Percentiles rank a stretch among this genome's conserved stretches.
These are phyloP conservation scores for Pythium plurisporium DNA, from an alignment of 352 stramenopile genomes.

Conservation along the genomic window DNA sequence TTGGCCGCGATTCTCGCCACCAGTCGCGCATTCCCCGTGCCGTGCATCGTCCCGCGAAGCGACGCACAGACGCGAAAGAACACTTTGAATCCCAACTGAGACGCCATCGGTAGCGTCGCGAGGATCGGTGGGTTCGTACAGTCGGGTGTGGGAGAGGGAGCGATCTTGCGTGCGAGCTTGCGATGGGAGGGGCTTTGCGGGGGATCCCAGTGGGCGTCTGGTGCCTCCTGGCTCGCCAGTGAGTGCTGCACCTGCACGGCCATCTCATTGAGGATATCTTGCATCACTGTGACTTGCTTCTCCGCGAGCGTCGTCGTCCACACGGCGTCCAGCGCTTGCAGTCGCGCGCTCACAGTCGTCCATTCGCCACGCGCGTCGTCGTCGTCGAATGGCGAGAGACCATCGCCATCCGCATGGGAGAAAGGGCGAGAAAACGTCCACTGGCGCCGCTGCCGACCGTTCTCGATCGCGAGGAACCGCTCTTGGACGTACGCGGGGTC, in stretches of 20 bases:
- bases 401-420: no score
- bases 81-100: conserved; percentile 58
- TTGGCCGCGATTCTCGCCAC: conserved; percentile 45
- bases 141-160: no score
- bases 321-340: background rate
- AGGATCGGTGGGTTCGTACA: background rate
- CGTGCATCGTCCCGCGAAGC: conserved; percentile 22
- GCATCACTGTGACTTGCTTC: conserved; percentile 1
- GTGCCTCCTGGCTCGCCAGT: conserved; percentile 1
- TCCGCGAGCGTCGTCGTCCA: background rate
- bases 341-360: no score
- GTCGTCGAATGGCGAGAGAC: no score
- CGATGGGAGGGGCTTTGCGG: background rate
- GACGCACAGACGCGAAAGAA: conserved; percentile 70
- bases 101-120: conserved; percentile 34
- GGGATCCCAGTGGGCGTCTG: background rate
- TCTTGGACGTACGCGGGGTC: background rate
- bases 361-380: no score
- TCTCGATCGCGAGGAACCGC: background rate
- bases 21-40: conserved; percentile 24
- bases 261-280: background rate
- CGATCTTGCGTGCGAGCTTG: no score
- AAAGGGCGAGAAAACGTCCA: background rate
- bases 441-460: background rate
- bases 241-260: background rate